phyloP scores from a whole-genome alignment of 23 red algal species.

The Gracilaria caudata region DNA sequence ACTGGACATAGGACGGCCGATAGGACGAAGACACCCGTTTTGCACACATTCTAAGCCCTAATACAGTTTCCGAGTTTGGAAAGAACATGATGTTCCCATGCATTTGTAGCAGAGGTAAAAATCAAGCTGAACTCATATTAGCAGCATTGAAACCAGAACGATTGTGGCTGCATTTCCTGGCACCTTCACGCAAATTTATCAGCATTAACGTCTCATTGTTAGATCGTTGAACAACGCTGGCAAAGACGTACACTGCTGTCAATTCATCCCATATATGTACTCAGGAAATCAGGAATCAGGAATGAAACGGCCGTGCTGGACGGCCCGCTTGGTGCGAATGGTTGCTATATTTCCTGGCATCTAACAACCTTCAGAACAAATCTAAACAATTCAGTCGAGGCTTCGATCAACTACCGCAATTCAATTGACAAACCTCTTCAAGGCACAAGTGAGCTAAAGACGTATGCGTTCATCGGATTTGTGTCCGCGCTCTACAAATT shows the following conservation, averaged over 20 bases:
- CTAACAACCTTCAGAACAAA: not conserved
- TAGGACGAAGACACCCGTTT: not conserved
- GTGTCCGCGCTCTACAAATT: not conserved
- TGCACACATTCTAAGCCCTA: not conserved
- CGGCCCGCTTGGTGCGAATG: not conserved
- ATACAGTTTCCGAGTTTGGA: slow-evolving; percentile 5
- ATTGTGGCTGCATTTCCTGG: not conserved
- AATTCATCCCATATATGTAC: not conserved
- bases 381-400: not conserved
- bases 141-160: not conserved
- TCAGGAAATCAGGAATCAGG: not conserved
- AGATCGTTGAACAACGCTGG: not conserved
- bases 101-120: slow-evolving; percentile 1
- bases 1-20: not conserved
- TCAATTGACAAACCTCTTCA: not conserved
- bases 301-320: not conserved
- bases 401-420: not conserved
- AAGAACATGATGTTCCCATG: no score
- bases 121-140: not conserved
- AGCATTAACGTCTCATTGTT: not conserved
- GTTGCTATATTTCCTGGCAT: not conserved
- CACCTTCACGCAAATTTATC: not conserved
- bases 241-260: not conserved
- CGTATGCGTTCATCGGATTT: not conserved
- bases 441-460: not conserved